Evolutionary conservation across 768 basidiomycete genomes (phyloP).

Genomic region (Mycena vitilis): DNA sequence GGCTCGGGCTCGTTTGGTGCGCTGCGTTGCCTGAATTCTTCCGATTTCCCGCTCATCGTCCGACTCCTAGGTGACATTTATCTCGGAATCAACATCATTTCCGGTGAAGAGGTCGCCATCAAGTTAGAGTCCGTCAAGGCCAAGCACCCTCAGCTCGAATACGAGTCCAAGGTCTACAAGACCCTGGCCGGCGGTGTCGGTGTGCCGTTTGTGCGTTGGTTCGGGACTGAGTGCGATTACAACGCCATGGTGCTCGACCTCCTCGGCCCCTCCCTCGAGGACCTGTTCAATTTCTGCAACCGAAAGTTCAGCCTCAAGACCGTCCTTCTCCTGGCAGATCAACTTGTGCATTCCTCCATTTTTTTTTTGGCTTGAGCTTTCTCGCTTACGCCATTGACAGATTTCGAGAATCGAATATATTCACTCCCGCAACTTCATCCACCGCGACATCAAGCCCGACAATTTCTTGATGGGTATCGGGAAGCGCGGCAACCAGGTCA

Average conservation of each 20-base stretch:
- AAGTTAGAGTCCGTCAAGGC: conserved; percentile 99
- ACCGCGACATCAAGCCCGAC: conserved; percentile 98
- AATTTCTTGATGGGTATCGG: conserved; percentile 99
- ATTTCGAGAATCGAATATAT: conserved; percentile 99
- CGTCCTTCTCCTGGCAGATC: conserved; percentile 94
- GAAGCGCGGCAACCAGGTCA: conserved; percentile 99
- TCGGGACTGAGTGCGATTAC: conserved; percentile 97
- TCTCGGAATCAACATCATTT: conserved; percentile 99
- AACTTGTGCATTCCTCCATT: conserved; percentile 74
- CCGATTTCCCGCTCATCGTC: conserved; percentile 29
- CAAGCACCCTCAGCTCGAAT: conserved; percentile 99
- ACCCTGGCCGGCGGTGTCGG: conserved; percentile 99
- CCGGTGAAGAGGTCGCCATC: conserved; percentile 99
- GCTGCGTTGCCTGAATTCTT: conserved; percentile 40
- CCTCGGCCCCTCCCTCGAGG: conserved; percentile 90
- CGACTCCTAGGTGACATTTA: conserved; percentile 90
- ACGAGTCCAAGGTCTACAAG: conserved; percentile 96
- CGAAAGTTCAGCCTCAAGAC: conserved; percentile 98
- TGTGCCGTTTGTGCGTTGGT: conserved; percentile 97
- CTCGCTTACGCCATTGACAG: conserved; percentile 54
- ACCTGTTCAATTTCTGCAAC: conserved; percentile 95
- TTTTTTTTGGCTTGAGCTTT: conserved; percentile 38
- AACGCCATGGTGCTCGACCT: conserved; percentile 99
- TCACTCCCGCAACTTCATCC: conserved; percentile 98
- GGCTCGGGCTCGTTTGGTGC: conserved; percentile 97